A percentile compares a stretch with the other conserved stretches of the same genome.
Conservation (phyloP, 208 protist species). For the Naegleria gruberi region DNA sequence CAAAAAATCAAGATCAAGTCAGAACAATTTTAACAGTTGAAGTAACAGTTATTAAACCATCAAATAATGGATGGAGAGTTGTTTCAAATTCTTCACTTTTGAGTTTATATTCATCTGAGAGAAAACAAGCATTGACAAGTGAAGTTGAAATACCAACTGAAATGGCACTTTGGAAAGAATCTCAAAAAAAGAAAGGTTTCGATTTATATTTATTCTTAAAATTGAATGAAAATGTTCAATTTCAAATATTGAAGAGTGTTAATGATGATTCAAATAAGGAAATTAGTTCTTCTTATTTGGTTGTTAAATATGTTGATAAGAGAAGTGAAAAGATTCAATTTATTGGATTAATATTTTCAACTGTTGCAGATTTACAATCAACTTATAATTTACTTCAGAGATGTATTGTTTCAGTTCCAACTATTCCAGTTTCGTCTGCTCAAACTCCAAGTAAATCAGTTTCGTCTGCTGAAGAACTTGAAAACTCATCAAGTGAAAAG, state of each 20-base stretch:
- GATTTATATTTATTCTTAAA: not conserved
- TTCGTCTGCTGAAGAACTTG: not conserved
- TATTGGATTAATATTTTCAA: not conserved
- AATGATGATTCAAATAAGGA: not conserved
- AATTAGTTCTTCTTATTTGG: not conserved
- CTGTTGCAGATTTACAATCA: not conserved
- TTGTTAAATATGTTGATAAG: not conserved
- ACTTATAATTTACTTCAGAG: not conserved
- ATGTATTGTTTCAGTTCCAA: not conserved
- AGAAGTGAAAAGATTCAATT: not conserved
- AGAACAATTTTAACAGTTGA: not conserved
- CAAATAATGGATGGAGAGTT: not conserved
- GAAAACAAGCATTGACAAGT: not conserved
- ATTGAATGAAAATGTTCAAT: not conserved
- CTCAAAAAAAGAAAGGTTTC: not conserved
- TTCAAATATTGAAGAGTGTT: not conserved
- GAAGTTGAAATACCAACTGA: not conserved
- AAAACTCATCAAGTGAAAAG: no score
- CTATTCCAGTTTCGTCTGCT: not conserved
- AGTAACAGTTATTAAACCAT: not conserved
- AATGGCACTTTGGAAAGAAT: not conserved
- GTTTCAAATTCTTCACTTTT: not conserved
- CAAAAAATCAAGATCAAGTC: not conserved
- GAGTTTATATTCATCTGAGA: not conserved
- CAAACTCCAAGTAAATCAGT: not conserved